Evolutionary conservation across 2,329 filamentous ascomycete genomes (phyloP).

Genomic region (Ceratocystis albifundus): DNA sequence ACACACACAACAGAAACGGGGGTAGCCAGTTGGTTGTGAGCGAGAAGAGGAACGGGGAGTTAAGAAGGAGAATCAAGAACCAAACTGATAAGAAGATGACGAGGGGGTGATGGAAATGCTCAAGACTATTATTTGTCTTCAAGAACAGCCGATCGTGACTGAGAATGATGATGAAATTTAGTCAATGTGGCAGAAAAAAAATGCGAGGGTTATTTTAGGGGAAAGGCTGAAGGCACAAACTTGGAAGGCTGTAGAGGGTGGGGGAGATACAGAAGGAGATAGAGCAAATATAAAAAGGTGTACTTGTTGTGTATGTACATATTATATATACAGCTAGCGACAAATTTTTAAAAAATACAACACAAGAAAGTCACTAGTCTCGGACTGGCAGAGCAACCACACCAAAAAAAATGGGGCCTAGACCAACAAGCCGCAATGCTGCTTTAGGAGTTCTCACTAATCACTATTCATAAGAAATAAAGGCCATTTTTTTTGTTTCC

Average conservation of each 20-base stretch:
- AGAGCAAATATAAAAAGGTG: slow-evolving; percentile 24
- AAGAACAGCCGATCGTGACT: slow-evolving; percentile 1
- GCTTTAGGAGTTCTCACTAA: not conserved
- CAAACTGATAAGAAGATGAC: not conserved
- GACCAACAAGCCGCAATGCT: not conserved
- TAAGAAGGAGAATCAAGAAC: slow-evolving; percentile 6
- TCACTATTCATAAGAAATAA: too few species aligned
- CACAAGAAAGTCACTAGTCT: not conserved
- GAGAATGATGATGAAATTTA: slow-evolving; percentile 1
- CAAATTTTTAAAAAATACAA: not conserved
- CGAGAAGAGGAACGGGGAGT: slow-evolving; percentile 21
- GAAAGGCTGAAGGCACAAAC: slow-evolving; percentile 10
- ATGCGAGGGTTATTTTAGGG: slow-evolving; percentile 12
- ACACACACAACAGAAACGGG: slow-evolving; percentile 12
- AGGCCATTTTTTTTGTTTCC: too few species aligned
- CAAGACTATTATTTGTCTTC: not conserved
- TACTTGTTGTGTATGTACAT: too few species aligned
- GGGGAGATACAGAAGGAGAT: slow-evolving; percentile 24
- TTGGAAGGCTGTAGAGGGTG: slow-evolving; percentile 21
- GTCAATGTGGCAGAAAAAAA: slow-evolving; percentile 11
- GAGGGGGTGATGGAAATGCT: not conserved
- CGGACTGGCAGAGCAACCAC: slow-evolving; percentile 2
- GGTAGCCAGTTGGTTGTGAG: slow-evolving; percentile 17
- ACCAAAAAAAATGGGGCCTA: not conserved
- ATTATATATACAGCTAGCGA: too few species aligned